Conservation (phyloP, 2,329 filamentous ascomycete genomes). For the Zymoseptoria ardabiliae region DNA sequence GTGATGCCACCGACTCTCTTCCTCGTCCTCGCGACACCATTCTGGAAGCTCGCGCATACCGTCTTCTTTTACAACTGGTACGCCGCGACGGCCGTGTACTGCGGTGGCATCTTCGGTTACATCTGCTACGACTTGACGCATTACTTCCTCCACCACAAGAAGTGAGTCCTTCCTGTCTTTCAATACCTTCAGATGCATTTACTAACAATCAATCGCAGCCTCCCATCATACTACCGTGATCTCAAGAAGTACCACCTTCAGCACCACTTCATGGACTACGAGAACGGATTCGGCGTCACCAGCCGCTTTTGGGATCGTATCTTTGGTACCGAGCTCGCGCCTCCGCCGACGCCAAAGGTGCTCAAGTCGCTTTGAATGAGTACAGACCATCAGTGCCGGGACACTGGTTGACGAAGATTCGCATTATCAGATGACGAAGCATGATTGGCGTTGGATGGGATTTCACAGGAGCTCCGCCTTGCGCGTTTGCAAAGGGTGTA, state of each 20-base stretch:
- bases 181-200: not conserved
- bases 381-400: not conserved
- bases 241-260: constrained; percentile 97
- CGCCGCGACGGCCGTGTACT: constrained; percentile 69
- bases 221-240: constrained; percentile 80
- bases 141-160: constrained; percentile 96
- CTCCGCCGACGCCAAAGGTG: constrained; percentile 40
- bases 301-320: constrained; percentile 91
- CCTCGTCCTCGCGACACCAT: constrained; percentile 71
- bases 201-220: constrained; percentile 35
- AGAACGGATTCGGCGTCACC: constrained; percentile 94
- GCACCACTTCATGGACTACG: constrained; percentile 96
- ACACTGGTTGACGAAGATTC: not conserved
- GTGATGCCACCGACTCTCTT: constrained; percentile 96
- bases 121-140: constrained; percentile 95
- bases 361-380: constrained; percentile 35
- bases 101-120: constrained; percentile 90
- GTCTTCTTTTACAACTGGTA: constrained; percentile 83
- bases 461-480: not conserved
- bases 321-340: constrained; percentile 77
- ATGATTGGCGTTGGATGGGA: not conserved
- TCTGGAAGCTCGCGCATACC: constrained; percentile 82
- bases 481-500: not conserved
- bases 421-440: not conserved
- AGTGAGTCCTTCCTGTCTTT: constrained; percentile 43